Evolutionary conservation across 768 basidiomycete species (phyloP).

Genomic region (Suillus subaureus): DNA sequence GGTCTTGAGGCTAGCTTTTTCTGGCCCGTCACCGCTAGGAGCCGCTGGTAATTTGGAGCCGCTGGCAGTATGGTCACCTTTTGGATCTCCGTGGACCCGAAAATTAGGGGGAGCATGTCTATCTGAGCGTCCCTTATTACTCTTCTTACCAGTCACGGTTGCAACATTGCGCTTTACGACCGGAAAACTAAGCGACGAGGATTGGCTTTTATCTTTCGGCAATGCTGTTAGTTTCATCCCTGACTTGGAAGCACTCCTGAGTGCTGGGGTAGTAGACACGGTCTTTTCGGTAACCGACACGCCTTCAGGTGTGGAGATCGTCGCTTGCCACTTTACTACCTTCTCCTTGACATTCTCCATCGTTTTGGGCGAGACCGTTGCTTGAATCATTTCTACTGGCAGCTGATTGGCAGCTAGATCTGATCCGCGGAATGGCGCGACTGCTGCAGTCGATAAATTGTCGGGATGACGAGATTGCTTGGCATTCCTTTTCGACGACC

Average conservation of each 20-base stretch:
- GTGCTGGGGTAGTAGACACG: conserved; percentile 12
- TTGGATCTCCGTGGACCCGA: conserved; percentile 7
- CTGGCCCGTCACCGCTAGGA: conserved; percentile 7
- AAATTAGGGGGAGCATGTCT: conserved; percentile 10
- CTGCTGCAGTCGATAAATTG: conserved; percentile 1
- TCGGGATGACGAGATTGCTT: conserved; percentile 15
- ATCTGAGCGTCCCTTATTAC: conserved; percentile 12
- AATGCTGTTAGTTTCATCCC: not conserved
- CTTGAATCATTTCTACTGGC: conserved; percentile 10
- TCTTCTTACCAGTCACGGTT: conserved; percentile 25
- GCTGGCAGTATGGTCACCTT: conserved; percentile 16
- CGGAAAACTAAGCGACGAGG: conserved; percentile 42
- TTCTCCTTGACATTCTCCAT: conserved; percentile 36
- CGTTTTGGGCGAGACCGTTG: conserved; percentile 27
- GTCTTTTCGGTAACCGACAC: conserved; percentile 5
- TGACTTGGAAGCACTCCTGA: conserved; percentile 13
- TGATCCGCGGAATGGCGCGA: not conserved
- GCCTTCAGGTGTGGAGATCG: conserved; percentile 19
- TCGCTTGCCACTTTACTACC: conserved; percentile 39
- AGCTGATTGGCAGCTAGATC: conserved; percentile 4
- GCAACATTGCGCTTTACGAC: conserved; percentile 43
- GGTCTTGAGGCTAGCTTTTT: conserved; percentile 7
- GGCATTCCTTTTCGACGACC: conserved; percentile 20
- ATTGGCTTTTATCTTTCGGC: conserved; percentile 17
- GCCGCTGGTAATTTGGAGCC: conserved; percentile 16